Evolutionary conservation across 495 filamentous ascomycete genomes (phyloP).

Genomic region (Massariosphaeria phaeospora): DNA sequence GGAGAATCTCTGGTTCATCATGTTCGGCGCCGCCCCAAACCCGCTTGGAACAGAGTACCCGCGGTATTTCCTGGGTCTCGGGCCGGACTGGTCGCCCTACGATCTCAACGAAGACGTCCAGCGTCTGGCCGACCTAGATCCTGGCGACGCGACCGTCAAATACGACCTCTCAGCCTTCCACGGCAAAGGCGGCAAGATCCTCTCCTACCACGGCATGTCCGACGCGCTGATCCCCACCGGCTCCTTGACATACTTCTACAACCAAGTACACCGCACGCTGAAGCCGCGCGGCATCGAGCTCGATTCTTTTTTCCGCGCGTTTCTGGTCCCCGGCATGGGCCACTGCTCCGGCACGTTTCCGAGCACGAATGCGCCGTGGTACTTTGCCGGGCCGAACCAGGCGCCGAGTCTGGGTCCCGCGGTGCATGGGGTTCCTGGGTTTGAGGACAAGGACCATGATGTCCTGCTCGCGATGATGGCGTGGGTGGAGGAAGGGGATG

Average conservation of each 20-base stretch:
- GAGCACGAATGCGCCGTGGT: conserved; percentile 41
- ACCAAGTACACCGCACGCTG: conserved; percentile 41
- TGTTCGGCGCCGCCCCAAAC: conserved; percentile 35
- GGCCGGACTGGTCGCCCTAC: conserved; percentile 33
- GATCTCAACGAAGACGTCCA: conserved; percentile 41
- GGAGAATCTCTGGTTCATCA: conserved; percentile 34
- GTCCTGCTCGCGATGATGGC: conserved; percentile 47
- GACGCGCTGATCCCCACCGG: conserved; percentile 48
- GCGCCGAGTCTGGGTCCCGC: conserved; percentile 1
- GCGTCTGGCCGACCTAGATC: conserved; percentile 45
- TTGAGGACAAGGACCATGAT: conserved; percentile 45
- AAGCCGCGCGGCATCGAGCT: conserved; percentile 32
- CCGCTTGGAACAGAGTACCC: conserved; percentile 44
- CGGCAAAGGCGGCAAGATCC: conserved; percentile 49
- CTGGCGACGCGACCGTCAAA: conserved; percentile 47
- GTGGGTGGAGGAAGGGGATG: conserved; percentile 48
- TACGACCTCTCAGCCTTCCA: conserved; percentile 45
- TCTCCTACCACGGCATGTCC: conserved; percentile 51
- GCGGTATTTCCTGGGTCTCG: conserved; percentile 40
- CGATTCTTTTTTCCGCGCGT: conserved; percentile 41
- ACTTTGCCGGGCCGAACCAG: conserved; percentile 36
- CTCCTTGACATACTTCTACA: conserved; percentile 45
- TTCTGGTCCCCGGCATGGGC: conserved; percentile 47
- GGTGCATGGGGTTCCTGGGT: conserved; percentile 42
- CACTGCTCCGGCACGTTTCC: conserved; percentile 36